phyloP scores from a whole-genome alignment of 441 rosid species.

The Raphanus hybrid region DNA sequence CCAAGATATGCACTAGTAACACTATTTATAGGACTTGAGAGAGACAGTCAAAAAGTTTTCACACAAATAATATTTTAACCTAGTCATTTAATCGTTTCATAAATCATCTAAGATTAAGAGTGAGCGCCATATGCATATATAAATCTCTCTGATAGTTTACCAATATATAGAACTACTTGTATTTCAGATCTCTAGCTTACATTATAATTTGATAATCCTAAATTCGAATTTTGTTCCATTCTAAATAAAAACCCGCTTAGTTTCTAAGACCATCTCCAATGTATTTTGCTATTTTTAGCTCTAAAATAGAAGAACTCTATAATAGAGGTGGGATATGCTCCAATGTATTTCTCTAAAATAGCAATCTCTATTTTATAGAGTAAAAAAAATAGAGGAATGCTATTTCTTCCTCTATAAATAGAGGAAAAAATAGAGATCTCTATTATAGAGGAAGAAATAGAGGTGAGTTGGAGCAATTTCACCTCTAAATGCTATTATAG shows the following conservation, averaged over 20 bases:
- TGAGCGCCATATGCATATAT: not conserved
- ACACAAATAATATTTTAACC: not conserved
- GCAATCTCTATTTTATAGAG: no score
- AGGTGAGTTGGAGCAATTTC: no score
- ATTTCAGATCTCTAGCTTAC: not conserved
- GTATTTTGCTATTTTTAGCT: no score
- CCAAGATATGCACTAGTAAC: conserved; percentile 30
- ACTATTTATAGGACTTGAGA: conserved; percentile 34
- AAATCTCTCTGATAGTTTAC: not conserved
- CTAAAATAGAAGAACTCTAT: no score
- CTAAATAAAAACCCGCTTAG: not conserved
- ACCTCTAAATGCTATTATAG: no score
- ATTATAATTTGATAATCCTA: not conserved
- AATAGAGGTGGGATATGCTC: no score
- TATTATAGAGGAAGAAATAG: no score
- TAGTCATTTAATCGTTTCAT: not conserved
- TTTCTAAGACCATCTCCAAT: no score
- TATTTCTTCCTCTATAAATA: no score
- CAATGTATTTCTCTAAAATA: no score
- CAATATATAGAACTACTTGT: not conserved
- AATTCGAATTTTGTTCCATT: not conserved
- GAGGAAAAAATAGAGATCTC: no score
- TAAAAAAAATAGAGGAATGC: no score
- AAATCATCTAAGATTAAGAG: not conserved
- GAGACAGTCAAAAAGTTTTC: conserved; percentile 27